Percentiles rank a stretch among this genome's conserved stretches.
Evolutionary conservation across 495 filamentous ascomycete species (phyloP).

Genomic region (Neurospora sp.): DNA sequence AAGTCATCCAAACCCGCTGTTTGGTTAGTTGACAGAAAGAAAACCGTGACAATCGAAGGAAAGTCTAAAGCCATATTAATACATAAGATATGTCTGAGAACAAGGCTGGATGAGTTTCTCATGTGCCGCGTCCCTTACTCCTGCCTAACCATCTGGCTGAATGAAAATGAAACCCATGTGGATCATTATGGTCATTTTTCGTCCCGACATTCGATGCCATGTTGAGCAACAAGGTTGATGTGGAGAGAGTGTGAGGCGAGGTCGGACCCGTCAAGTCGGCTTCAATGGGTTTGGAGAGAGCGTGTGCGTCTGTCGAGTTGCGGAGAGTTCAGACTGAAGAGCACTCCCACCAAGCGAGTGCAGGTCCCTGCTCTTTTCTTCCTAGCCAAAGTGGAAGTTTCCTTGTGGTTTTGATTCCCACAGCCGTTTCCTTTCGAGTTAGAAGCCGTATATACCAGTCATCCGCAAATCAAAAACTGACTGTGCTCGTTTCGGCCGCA

Average conservation of each 20-base stretch:
- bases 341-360: background rate
- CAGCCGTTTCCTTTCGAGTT: background rate
- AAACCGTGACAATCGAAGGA: background rate
- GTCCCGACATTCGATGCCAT: background rate
- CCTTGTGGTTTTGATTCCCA: background rate
- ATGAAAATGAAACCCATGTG: background rate
- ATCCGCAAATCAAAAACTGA: background rate
- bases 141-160: background rate
- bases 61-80: background rate
- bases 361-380: background rate
- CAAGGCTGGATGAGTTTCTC: background rate
- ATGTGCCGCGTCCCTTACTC: background rate
- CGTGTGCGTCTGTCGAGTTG: background rate
- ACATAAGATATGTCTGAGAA: background rate
- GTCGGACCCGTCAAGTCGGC: background rate
- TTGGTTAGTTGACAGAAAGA: background rate
- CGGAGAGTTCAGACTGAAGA: background rate
- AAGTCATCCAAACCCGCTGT: background rate
- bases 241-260: background rate
- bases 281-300: background rate
- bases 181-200: background rate
- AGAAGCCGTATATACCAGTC: background rate
- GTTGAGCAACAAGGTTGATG: background rate
- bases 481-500: background rate
- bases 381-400: background rate